phyloP scores from a whole-genome alignment of 2,329 filamentous ascomycete genomes.

The Fusarium zealandicum region DNA sequence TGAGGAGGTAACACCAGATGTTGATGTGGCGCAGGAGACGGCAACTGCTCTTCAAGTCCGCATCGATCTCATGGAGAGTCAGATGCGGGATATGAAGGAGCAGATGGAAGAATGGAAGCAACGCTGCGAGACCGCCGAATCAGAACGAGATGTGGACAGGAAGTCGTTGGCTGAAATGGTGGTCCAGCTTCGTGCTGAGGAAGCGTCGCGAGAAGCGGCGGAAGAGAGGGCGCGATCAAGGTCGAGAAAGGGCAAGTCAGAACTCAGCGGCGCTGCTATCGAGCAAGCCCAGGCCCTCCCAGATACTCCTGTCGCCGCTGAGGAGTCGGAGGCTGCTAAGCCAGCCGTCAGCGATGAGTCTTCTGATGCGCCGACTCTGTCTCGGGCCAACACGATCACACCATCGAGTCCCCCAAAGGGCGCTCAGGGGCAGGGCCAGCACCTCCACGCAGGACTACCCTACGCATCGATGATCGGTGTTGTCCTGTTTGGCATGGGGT shows the following conservation, averaged over 20 bases:
- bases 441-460: conserved; percentile 64
- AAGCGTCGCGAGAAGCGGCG: conserved; percentile 56
- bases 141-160: conserved; percentile 74
- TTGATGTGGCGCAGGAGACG: conserved; percentile 50
- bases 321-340: conserved; percentile 26
- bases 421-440: conserved; percentile 53
- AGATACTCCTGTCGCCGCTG: conserved; percentile 27
- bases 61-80: conserved; percentile 76
- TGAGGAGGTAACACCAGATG: conserved; percentile 43
- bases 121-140: conserved; percentile 81
- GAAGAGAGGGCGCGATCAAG: conserved; percentile 51
- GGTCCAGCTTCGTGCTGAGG: conserved; percentile 76
- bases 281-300: conserved; percentile 25
- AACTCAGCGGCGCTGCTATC: conserved; percentile 30
- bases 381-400: conserved; percentile 59
- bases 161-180: conserved; percentile 89
- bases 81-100: conserved; percentile 82
- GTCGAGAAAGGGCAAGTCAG: conserved; percentile 44
- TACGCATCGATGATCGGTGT: conserved; percentile 86
- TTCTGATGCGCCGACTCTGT: conserved; percentile 53
- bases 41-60: conserved; percentile 63
- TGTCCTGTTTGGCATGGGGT: conserved; percentile 78
- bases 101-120: conserved; percentile 81
- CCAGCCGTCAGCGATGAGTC: conserved; percentile 43
- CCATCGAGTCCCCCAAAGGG: conserved; percentile 51